Percentiles rank a stretch among this genome's conserved stretches.
phyloP scores from a whole-genome alignment of 2,329 filamentous ascomycete species.

The Sclerotinia minor region DNA sequence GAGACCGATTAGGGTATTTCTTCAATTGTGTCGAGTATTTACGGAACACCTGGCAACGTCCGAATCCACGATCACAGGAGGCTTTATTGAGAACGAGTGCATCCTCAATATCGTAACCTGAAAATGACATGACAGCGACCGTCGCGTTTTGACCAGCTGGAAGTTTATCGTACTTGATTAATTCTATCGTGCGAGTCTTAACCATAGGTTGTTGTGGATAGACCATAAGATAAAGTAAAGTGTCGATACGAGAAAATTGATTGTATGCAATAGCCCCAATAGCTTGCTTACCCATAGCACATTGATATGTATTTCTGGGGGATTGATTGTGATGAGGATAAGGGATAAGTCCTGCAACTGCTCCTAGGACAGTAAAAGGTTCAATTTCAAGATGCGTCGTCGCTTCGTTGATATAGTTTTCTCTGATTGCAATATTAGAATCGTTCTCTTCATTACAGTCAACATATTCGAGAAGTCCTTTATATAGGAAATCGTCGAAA shows the following conservation, averaged over 20 bases:
- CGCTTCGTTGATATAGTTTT: constrained; percentile 75
- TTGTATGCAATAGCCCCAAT: constrained; percentile 98
- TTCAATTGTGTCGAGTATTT: constrained; percentile 87
- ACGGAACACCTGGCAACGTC: constrained; percentile 95
- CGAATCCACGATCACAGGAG: constrained; percentile 91
- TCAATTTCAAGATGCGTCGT: constrained; percentile 98
- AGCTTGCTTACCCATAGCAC: constrained; percentile 99
- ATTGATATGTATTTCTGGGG: constrained; percentile 97
- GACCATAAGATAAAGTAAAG: constrained; percentile 91
- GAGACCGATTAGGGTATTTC: constrained; percentile 80
- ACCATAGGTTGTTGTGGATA: constrained; percentile 98
- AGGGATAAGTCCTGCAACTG: constrained; percentile 92
- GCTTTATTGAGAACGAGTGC: constrained; percentile 95
- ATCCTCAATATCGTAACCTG: constrained; percentile 99
- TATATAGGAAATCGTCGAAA: constrained; percentile 91
- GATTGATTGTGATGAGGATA: constrained; percentile 99
- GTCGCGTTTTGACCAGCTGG: constrained; percentile 96
- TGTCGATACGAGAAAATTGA: constrained; percentile 96
- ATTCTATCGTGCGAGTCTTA: constrained; percentile 92
- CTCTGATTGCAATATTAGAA: constrained; percentile 86
- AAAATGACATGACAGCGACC: constrained; percentile 99
- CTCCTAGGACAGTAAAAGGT: constrained; percentile 93
- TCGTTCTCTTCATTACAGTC: constrained; percentile 99
- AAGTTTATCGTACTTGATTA: constrained; percentile 95
- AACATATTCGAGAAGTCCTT: constrained; percentile 91